phyloP scores from a whole-genome alignment of 1,139 yeast genomes.

The Saccharomyces hybrid region DNA sequence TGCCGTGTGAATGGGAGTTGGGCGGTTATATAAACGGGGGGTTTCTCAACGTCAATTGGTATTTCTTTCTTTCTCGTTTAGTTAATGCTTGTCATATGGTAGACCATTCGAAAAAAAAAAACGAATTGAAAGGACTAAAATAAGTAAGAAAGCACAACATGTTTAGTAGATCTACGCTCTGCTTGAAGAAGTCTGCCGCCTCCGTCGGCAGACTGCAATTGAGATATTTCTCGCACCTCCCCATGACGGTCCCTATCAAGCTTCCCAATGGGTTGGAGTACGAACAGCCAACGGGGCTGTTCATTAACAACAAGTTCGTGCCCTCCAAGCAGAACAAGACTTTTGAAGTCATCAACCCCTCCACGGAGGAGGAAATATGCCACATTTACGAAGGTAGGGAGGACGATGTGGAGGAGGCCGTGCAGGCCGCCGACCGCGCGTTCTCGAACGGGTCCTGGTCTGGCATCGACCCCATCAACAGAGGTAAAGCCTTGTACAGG shows the following conservation, averaged over 20 bases:
- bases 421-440: conserved; percentile 37
- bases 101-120: neutral
- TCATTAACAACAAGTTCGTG: conserved; percentile 39
- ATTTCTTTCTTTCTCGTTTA: neutral
- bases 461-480: conserved; percentile 35
- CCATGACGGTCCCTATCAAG: conserved; percentile 35
- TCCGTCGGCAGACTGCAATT: conserved; percentile 15
- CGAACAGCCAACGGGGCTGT: conserved; percentile 47
- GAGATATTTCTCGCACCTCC: conserved; percentile 26
- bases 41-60: neutral
- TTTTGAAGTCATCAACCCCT: conserved; percentile 39
- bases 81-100: neutral
- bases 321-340: conserved; percentile 35
- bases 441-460: conserved; percentile 36
- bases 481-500: conserved; percentile 47
- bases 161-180: conserved; percentile 8
- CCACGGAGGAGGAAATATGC: conserved; percentile 40
- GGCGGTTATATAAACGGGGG: neutral
- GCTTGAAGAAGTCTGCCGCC: conserved; percentile 11
- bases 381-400: conserved; percentile 38
- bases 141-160: neutral
- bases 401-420: conserved; percentile 41
- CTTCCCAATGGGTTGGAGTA: conserved; percentile 45
- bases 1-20: neutral
- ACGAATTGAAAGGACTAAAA: neutral